Conservation (phyloP, 2,329 filamentous ascomycete genomes). For the Davidsoniella eucalypti region DNA sequence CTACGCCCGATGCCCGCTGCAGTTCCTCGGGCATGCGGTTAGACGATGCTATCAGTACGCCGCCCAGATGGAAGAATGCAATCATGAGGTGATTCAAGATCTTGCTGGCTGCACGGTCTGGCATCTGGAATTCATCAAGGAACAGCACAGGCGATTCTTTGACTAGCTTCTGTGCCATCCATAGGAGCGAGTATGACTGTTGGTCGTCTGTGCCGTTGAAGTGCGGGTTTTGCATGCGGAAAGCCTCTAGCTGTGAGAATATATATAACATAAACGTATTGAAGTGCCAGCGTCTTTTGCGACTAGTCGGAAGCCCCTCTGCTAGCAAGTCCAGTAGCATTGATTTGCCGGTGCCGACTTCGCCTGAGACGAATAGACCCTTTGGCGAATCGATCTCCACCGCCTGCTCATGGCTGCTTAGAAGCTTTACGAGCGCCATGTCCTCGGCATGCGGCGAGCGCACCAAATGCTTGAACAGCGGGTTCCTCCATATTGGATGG, state of each 20-base stretch:
- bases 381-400: slow-evolving; percentile 55
- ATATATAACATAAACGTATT: slow-evolving; percentile 75
- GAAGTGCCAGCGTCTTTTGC: slow-evolving; percentile 67
- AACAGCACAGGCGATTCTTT: slow-evolving; percentile 62
- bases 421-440: slow-evolving; percentile 45
- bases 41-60: slow-evolving; percentile 63
- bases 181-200: slow-evolving; percentile 44
- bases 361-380: slow-evolving; percentile 62
- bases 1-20: slow-evolving; percentile 54
- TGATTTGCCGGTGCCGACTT: slow-evolving; percentile 69
- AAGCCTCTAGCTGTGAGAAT: slow-evolving; percentile 52
- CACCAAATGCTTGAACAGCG: slow-evolving; percentile 43
- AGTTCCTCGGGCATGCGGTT: slow-evolving; percentile 75
- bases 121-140: slow-evolving; percentile 69
- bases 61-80: slow-evolving; percentile 65
- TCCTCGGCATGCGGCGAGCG: slow-evolving; percentile 16
- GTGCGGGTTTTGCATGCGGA: slow-evolving; percentile 26
- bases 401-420: slow-evolving; percentile 55
- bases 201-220: slow-evolving; percentile 25
- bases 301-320: slow-evolving; percentile 54
- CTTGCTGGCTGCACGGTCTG: slow-evolving; percentile 61
- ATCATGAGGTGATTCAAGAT: slow-evolving; percentile 66
- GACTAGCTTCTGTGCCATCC: slow-evolving; percentile 60
- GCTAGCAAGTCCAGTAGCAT: slow-evolving; percentile 77
- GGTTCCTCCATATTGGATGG: slow-evolving; percentile 42